phyloP scores from a whole-genome alignment of 352 stramenopile species.

The Phytophthora pinifolia region DNA sequence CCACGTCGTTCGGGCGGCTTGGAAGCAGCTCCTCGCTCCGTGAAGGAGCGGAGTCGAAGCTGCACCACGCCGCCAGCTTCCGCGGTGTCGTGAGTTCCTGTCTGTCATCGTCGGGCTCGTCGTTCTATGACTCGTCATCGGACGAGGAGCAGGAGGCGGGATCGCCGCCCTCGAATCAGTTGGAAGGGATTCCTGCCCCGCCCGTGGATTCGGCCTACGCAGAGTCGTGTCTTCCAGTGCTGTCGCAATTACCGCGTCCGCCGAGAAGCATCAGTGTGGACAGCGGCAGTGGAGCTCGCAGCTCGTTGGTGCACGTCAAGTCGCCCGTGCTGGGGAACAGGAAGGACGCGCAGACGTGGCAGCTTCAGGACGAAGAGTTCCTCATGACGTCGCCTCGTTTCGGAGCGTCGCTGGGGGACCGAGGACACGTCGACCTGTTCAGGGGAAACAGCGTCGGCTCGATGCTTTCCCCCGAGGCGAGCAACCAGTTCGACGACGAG shows the following conservation, averaged over 20 bases:
- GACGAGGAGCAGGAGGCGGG: constrained; percentile 40
- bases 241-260: constrained; percentile 43
- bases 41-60: constrained; percentile 10
- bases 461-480: constrained; percentile 31
- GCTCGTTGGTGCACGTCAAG: constrained; percentile 47
- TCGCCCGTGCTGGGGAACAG: constrained; percentile 56
- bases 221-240: constrained; percentile 45
- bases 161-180: constrained; percentile 15
- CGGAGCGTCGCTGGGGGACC: constrained; percentile 27
- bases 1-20: constrained; percentile 29
- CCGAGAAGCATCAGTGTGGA: constrained; percentile 50
- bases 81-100: constrained; percentile 45
- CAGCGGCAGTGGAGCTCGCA: constrained; percentile 29
- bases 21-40: constrained; percentile 30
- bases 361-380: constrained; percentile 70
- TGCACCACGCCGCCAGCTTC: constrained; percentile 42
- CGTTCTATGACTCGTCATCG: constrained; percentile 49
- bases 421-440: constrained; percentile 33
- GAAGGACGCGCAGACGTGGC: constrained; percentile 69
- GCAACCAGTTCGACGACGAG: constrained; percentile 40
- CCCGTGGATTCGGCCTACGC: constrained; percentile 46
- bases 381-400: constrained; percentile 60
- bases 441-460: constrained; percentile 28
- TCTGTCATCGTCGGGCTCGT: constrained; percentile 57
- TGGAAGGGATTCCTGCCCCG: constrained; percentile 18